These are phyloP conservation scores for Massarina eburnea DNA, from an alignment of 2,329 filamentous ascomycete genomes.

Conservation along the genomic window DNA sequence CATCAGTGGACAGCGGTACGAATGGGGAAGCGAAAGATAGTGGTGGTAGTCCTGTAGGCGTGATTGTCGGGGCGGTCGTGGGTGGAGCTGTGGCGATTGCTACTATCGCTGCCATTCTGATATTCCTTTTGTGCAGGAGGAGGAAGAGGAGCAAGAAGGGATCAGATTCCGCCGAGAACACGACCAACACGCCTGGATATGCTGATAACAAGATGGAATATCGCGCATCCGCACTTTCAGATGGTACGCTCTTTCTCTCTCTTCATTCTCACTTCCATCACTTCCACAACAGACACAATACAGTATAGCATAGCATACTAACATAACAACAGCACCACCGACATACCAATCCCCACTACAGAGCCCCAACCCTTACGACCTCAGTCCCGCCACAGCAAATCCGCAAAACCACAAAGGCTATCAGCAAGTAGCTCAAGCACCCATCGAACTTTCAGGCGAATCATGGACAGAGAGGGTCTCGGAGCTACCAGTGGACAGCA, in stretches of 20 bases:
- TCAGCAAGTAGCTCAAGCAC: slow-evolving; percentile 12
- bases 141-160: slow-evolving; percentile 15
- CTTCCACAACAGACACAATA: neutral
- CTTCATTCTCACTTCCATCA: neutral
- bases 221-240: neutral
- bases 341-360: slow-evolving; percentile 25
- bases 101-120: slow-evolving; percentile 26
- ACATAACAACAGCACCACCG: slow-evolving; percentile 23
- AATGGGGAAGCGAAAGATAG: neutral
- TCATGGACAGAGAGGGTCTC: neutral
- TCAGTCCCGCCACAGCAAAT: slow-evolving; percentile 13
- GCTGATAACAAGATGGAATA: slow-evolving; percentile 10
- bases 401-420: slow-evolving; percentile 14
- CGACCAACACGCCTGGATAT: slow-evolving; percentile 14
- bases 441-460: slow-evolving; percentile 19
- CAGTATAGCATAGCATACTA: slow-evolving; percentile 1
- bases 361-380: slow-evolving; percentile 13
- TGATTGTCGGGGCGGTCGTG: slow-evolving; percentile 30
- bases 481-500: no score
- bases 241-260: slow-evolving; percentile 15
- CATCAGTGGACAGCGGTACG: neutral
- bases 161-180: slow-evolving; percentile 3
- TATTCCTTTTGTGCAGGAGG: slow-evolving; percentile 25
- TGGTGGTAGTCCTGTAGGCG: slow-evolving; percentile 11
- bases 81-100: slow-evolving; percentile 26